phyloP scores from a whole-genome alignment of 768 basidiomycete genomes.

The Lactifluus rugatus region DNA sequence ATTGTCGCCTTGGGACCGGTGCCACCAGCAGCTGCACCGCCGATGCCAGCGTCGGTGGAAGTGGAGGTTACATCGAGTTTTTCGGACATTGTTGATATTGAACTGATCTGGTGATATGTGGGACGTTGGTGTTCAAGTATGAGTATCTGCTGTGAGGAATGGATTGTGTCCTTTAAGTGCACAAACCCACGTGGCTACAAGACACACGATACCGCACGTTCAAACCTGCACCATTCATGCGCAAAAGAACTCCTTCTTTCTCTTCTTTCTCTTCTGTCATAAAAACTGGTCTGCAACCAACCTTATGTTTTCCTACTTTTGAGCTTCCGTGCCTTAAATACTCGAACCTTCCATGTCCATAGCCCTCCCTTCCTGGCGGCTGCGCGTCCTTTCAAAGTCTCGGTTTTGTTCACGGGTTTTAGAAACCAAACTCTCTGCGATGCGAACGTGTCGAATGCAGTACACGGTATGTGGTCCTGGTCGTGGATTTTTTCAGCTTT shows the following conservation, averaged over 20 bases:
- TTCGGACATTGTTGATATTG: constrained; percentile 25
- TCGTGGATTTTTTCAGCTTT: not conserved
- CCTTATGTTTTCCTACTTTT: not conserved
- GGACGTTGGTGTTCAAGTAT: not conserved
- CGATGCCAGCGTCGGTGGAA: constrained; percentile 43
- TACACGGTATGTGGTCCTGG: not conserved
- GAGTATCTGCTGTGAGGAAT: not conserved
- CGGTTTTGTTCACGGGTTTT: not conserved
- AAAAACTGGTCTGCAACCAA: not conserved
- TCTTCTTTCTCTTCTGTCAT: not conserved
- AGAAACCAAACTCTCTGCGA: too few species aligned
- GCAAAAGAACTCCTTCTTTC: not conserved
- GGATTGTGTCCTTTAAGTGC: not conserved
- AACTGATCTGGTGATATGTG: constrained; percentile 4
- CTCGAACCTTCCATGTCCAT: not conserved
- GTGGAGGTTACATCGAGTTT: constrained; percentile 51
- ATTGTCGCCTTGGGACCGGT: too few species aligned
- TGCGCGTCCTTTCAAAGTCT: too few species aligned
- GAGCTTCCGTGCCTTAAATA: not conserved
- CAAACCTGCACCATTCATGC: constrained; percentile 1
- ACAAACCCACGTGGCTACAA: not conserved
- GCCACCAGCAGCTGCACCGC: constrained; percentile 24
- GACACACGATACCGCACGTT: not conserved
- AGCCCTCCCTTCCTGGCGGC: too few species aligned
- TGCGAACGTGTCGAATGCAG: not conserved